A percentile compares a stretch with the other conserved stretches of the same genome.
Conservation (phyloP, 2,329 filamentous ascomycete genomes). For the Cercospora sesami region DNA sequence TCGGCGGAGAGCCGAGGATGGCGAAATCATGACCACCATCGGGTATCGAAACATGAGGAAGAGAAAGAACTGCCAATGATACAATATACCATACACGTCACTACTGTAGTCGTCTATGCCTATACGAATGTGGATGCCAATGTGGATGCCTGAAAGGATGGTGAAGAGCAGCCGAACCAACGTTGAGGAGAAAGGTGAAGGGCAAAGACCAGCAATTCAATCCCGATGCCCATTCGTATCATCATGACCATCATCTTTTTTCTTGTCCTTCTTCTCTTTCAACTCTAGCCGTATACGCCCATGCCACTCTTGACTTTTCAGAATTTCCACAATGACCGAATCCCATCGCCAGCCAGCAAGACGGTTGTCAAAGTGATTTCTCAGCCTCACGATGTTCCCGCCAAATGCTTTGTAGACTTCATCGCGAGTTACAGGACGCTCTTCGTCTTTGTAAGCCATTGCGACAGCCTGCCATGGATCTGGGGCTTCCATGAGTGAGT, state of each 20-base stretch:
- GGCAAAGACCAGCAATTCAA: background rate
- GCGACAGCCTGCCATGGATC: background rate
- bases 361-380: background rate
- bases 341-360: background rate
- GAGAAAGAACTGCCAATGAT: background rate
- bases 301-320: background rate
- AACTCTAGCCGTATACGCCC: background rate
- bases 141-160: too few relatives aligned
- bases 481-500: background rate
- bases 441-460: background rate
- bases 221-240: background rate
- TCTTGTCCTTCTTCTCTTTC: background rate
- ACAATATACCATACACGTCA: constrained; percentile 2
- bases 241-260: background rate
- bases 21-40: background rate
- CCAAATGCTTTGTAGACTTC: background rate
- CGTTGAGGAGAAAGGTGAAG: background rate
- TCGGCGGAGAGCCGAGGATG: background rate
- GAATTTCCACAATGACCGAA: background rate
- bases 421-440: background rate
- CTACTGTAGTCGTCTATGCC: background rate
- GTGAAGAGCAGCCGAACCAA: too few relatives aligned
- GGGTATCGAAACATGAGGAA: background rate
- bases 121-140: background rate
- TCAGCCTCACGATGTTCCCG: background rate